phyloP scores from a whole-genome alignment of 768 basidiomycete species.

The Leccinum barrowsii region DNA sequence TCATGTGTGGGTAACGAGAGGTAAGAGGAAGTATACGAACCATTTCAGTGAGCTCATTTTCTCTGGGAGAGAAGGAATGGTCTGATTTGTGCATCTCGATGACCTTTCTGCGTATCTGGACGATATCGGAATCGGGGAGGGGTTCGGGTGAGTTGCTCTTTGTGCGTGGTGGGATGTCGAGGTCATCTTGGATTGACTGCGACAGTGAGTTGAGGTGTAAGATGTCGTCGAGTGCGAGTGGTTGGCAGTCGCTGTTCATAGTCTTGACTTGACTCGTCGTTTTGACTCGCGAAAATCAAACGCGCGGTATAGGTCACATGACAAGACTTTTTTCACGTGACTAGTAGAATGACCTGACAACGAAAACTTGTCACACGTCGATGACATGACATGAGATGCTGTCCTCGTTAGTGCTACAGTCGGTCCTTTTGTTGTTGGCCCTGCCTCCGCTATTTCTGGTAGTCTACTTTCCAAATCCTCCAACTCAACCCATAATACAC shows the following conservation, averaged over 20 bases:
- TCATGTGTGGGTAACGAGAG: slow-evolving; percentile 3
- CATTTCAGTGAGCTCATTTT: slow-evolving; percentile 57
- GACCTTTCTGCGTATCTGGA: slow-evolving; percentile 45
- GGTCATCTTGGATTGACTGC: slow-evolving; percentile 16
- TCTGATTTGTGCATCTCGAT: slow-evolving; percentile 17
- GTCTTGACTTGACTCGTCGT: not conserved
- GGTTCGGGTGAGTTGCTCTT: slow-evolving; percentile 33
- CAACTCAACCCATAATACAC: slow-evolving; percentile 46
- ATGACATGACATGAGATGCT: not conserved
- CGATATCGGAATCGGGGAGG: slow-evolving; percentile 46
- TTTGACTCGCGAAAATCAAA: slow-evolving; percentile 30
- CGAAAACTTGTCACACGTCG: too few relatives aligned
- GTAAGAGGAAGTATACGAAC: slow-evolving; percentile 35
- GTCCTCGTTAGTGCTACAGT: slow-evolving; percentile 12
- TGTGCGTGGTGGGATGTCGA: slow-evolving; percentile 16
- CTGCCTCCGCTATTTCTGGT: slow-evolving; percentile 59
- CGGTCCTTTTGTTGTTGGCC: slow-evolving; percentile 46
- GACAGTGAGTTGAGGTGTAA: slow-evolving; percentile 52
- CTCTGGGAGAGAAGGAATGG: slow-evolving; percentile 30
- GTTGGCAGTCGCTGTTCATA: slow-evolving; percentile 36
- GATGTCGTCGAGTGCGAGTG: slow-evolving; percentile 53
- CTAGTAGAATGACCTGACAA: not conserved
- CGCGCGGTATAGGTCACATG: slow-evolving; percentile 36
- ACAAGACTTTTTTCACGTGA: slow-evolving; percentile 28
- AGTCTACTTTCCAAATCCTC: slow-evolving; percentile 64